Conservation (phyloP, 2,329 filamentous ascomycete genomes). For the Sclerotinia nivalis region DNA sequence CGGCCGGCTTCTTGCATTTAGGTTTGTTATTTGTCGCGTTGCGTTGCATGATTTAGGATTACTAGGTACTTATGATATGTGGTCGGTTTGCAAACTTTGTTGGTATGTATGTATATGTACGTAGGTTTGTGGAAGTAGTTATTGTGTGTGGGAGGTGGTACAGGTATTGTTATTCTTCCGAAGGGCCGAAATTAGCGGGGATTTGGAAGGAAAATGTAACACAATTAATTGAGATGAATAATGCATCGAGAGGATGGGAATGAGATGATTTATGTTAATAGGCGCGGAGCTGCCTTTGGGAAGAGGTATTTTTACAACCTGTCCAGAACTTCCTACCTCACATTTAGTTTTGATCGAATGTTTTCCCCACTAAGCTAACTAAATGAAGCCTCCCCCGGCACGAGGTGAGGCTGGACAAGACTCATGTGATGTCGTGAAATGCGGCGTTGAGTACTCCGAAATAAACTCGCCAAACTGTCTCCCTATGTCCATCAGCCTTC, state of each 20-base stretch:
- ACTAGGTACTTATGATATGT: too few relatives aligned
- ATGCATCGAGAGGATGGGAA: too few relatives aligned
- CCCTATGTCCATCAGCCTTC: too few relatives aligned
- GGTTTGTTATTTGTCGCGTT: neutral
- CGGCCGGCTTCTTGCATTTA: constrained; percentile 2
- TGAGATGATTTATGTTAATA: too few relatives aligned
- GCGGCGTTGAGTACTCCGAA: neutral
- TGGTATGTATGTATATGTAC: neutral
- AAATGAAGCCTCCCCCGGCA: neutral
- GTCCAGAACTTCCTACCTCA: neutral
- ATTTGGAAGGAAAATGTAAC: neutral
- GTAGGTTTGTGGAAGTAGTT: neutral
- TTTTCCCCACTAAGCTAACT: neutral
- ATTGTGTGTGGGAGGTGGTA: neutral
- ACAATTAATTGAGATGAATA: neutral
- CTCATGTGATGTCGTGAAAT: neutral
- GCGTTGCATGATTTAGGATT: neutral
- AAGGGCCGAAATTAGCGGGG: neutral
- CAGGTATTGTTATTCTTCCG: neutral
- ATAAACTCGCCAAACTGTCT: neutral
- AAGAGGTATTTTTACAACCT: too few relatives aligned
- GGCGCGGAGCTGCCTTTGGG: too few relatives aligned
- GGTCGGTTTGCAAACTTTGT: neutral
- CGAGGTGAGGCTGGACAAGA: neutral
- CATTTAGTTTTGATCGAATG: neutral